phyloP scores from a whole-genome alignment of 768 basidiomycete genomes.

The Infundibulicybe gibba region DNA sequence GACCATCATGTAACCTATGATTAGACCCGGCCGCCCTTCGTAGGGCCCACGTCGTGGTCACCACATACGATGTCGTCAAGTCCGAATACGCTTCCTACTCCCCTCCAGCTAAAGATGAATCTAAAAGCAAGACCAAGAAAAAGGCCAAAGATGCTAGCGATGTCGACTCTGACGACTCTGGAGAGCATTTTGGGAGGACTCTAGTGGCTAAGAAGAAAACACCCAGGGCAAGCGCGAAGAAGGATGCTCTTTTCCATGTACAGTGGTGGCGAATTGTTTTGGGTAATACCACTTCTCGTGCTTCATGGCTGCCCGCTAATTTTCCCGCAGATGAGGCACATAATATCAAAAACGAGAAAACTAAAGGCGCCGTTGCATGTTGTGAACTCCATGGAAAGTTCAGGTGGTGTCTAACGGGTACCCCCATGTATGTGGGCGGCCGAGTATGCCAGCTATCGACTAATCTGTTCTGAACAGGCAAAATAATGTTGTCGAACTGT shows the following conservation, averaged over 20 bases:
- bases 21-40: slow-evolving; percentile 53
- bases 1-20: slow-evolving; percentile 1
- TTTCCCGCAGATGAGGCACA: slow-evolving; percentile 79
- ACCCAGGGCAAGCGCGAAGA: slow-evolving; percentile 40
- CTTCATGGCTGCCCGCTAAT: neutral
- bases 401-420: slow-evolving; percentile 88
- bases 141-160: slow-evolving; percentile 31
- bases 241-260: slow-evolving; percentile 69
- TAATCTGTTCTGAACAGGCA: slow-evolving; percentile 50
- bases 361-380: slow-evolving; percentile 76
- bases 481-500: slow-evolving; percentile 92
- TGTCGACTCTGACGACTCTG: slow-evolving; percentile 29
- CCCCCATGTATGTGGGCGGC: slow-evolving; percentile 53
- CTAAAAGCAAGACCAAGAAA: slow-evolving; percentile 41
- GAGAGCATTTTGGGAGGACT: slow-evolving; percentile 42
- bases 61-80: slow-evolving; percentile 82
- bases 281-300: slow-evolving; percentile 41
- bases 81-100: slow-evolving; percentile 66
- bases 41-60: slow-evolving; percentile 71
- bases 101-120: slow-evolving; percentile 52
- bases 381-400: slow-evolving; percentile 74
- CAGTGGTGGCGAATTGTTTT: slow-evolving; percentile 87
- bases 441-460: slow-evolving; percentile 15
- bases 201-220: slow-evolving; percentile 40
- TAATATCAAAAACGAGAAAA: slow-evolving; percentile 86